Percentiles rank a stretch among this genome's conserved stretches.
These are phyloP conservation scores for Penicillium glabrum DNA, from an alignment of 2,329 filamentous ascomycete species.

Conservation along the genomic window DNA sequence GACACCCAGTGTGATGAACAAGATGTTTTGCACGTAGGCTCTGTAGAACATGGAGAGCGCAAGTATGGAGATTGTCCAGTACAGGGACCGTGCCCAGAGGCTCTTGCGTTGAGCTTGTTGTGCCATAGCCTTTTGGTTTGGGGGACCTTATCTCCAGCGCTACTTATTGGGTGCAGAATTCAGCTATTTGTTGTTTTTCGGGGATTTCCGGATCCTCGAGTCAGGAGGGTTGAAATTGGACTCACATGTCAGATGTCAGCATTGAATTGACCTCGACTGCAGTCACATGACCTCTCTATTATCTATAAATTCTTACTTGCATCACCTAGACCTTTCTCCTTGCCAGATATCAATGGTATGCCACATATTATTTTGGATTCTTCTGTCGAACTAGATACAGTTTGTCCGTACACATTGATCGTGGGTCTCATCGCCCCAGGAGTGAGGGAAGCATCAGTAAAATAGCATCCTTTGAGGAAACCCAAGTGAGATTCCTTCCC, in stretches of 20 bases:
- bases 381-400: too few relatives aligned
- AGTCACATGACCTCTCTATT: too few relatives aligned
- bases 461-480: too few relatives aligned
- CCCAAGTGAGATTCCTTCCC: too few relatives aligned
- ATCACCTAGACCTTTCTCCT: too few relatives aligned
- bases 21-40: background rate
- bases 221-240: background rate
- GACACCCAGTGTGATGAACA: constrained; percentile 22
- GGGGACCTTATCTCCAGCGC: background rate
- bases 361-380: too few relatives aligned
- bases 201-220: too few relatives aligned
- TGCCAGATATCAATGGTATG: too few relatives aligned
- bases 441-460: too few relatives aligned
- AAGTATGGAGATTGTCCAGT: background rate
- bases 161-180: background rate
- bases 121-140: background rate
- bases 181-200: background rate
- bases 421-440: too few relatives aligned
- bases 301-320: too few relatives aligned
- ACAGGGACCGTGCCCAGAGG: background rate
- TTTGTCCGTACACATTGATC: too few relatives aligned
- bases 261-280: background rate
- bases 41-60: background rate
- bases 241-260: background rate
- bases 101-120: background rate